These are phyloP conservation scores for Saccharomyces mikatae DNA, from an alignment of 805 yeast genomes.

Conservation along the genomic window DNA sequence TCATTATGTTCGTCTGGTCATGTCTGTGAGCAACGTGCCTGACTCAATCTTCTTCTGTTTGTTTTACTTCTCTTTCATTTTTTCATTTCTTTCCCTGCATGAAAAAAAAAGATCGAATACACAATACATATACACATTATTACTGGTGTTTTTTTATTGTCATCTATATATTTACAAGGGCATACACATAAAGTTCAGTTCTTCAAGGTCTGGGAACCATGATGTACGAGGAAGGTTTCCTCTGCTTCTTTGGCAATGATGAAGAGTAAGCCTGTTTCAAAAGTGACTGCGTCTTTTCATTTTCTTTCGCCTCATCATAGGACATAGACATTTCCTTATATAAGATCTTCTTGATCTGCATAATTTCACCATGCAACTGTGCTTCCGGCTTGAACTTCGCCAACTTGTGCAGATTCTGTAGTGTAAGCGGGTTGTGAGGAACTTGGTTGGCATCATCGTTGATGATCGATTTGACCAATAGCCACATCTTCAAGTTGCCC, in stretches of 20 bases:
- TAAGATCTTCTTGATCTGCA: constrained; percentile 1
- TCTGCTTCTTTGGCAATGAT: neutral
- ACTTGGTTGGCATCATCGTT: constrained; percentile 20
- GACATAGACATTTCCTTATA: neutral
- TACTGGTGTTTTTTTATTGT: neutral
- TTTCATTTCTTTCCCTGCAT: neutral
- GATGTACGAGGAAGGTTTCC: neutral
- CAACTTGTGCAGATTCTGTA: constrained; percentile 20
- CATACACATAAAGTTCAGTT: neutral
- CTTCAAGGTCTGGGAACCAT: neutral
- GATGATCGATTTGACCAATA: constrained; percentile 13
- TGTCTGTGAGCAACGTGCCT: neutral
- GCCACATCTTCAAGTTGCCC: constrained; percentile 30
- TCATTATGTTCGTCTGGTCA: neutral
- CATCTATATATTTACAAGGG: neutral
- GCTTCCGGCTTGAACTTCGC: constrained; percentile 11
- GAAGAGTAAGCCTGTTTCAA: neutral
- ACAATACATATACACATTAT: neutral
- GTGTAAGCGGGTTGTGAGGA: constrained; percentile 12
- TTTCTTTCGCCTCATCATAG: neutral
- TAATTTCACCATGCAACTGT: constrained; percentile 4
- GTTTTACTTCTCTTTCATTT: neutral
- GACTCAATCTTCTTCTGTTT: neutral
- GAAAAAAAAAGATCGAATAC: neutral
- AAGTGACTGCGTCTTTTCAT: neutral